Evolutionary conservation across 805 yeast genomes (phyloP).

Genomic region (Deakozyma indianensis): DNA sequence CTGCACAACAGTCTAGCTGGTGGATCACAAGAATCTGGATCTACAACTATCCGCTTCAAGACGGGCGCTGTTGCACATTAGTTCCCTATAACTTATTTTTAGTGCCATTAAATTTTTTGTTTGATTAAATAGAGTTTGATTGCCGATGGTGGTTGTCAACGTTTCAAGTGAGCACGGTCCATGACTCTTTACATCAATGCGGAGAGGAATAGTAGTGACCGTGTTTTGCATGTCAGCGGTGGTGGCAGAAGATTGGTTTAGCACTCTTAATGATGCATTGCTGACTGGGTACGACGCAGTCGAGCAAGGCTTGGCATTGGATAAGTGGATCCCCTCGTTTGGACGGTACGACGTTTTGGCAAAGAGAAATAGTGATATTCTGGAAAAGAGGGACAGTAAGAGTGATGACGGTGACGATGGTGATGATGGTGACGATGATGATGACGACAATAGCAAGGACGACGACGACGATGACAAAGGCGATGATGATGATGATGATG

Average conservation of each 20-base stretch:
- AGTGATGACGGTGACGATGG: background rate
- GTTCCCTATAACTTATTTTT: too few relatives aligned
- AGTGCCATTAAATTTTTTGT: too few relatives aligned
- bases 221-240: background rate
- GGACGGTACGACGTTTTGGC: background rate
- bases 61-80: too few relatives aligned
- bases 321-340: background rate
- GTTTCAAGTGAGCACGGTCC: too few relatives aligned
- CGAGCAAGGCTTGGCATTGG: background rate
- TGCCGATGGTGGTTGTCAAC: too few relatives aligned
- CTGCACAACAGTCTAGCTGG: too few relatives aligned
- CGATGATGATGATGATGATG: constrained; percentile 1
- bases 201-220: too few relatives aligned
- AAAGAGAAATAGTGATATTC: background rate
- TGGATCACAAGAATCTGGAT: too few relatives aligned
- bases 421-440: constrained; percentile 1
- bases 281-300: background rate
- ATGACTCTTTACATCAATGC: too few relatives aligned
- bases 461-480: background rate
- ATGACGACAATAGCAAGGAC: background rate
- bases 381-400: background rate
- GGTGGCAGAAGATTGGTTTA: background rate
- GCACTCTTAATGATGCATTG: background rate
- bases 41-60: too few relatives aligned
- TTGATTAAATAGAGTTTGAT: too few relatives aligned